Evolutionary conservation across 1,139 yeast genomes (phyloP).

Genomic region (Pneumocystis wakefieldiae): DNA sequence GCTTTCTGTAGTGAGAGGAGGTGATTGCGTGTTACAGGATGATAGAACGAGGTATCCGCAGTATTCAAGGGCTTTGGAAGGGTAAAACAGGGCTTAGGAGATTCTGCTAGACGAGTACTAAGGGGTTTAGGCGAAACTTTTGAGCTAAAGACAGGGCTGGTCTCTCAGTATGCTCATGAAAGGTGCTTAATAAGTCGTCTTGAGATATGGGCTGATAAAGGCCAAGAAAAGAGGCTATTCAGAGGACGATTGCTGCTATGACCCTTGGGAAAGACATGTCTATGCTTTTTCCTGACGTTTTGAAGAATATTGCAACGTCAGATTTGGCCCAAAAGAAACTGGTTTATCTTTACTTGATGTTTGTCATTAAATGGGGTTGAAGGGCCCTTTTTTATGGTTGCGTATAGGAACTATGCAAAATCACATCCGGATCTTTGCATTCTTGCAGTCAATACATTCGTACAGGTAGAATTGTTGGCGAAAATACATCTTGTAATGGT

Average conservation of each 20-base stretch:
- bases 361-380: neutral
- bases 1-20: neutral
- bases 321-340: conserved; percentile 93
- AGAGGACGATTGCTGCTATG: conserved; percentile 95
- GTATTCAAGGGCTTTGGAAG: conserved; percentile 40
- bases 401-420: conserved; percentile 61
- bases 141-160: conserved; percentile 78
- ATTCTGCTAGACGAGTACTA: neutral
- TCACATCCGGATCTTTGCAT: conserved; percentile 91
- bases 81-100: conserved; percentile 21
- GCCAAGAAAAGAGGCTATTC: conserved; percentile 77
- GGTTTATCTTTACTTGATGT: conserved; percentile 83
- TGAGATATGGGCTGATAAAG: neutral
- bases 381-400: neutral
- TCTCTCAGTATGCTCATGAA: conserved; percentile 86
- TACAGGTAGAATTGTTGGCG: conserved; percentile 24
- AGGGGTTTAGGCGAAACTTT: conserved; percentile 55
- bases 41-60: neutral
- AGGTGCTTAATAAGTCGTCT: conserved; percentile 14
- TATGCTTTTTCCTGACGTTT: conserved; percentile 83
- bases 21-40: neutral
- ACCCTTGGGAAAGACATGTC: conserved; percentile 97
- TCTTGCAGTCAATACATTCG: conserved; percentile 93
- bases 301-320: conserved; percentile 92
- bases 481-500: neutral